phyloP scores from a whole-genome alignment of 331 rosid species.

The Saraca asoca region DNA sequence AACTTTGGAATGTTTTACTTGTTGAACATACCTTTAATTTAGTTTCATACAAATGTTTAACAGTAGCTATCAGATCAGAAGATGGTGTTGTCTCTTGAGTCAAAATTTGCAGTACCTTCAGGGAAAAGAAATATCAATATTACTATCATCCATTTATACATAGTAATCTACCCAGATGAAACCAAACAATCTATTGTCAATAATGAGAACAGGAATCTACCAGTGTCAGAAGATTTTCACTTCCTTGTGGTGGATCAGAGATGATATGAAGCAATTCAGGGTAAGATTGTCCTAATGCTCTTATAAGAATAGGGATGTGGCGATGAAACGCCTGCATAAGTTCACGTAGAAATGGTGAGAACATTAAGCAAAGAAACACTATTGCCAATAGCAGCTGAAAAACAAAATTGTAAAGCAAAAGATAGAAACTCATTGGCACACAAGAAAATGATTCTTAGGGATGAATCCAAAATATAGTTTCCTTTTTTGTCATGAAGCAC shows the following conservation, averaged over 20 bases:
- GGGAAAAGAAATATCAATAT: constrained; percentile 33
- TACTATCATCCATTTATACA: constrained; percentile 5
- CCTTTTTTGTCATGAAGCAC: not conserved
- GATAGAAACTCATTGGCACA: constrained; percentile 12
- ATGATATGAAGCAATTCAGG: constrained; percentile 77
- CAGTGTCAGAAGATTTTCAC: constrained; percentile 89
- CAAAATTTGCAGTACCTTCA: constrained; percentile 88
- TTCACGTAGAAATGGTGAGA: constrained; percentile 21
- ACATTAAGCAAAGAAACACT: constrained; percentile 13
- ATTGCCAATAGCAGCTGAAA: constrained; percentile 20
- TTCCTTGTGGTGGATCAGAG: constrained; percentile 96
- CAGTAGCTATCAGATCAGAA: constrained; percentile 79
- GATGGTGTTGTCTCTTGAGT: constrained; percentile 83
- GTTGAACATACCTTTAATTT: constrained; percentile 68
- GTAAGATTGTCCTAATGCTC: constrained; percentile 88
- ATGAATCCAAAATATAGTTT: not conserved
- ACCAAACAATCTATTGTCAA: not conserved
- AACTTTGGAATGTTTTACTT: constrained; percentile 26
- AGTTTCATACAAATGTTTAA: constrained; percentile 88
- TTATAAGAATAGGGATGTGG: constrained; percentile 82
- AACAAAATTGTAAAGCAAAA: constrained; percentile 30
- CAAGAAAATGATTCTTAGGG: constrained; percentile 11
- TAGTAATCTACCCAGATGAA: not conserved
- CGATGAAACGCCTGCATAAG: constrained; percentile 89
- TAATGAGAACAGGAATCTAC: constrained; percentile 45